These are phyloP conservation scores for Asterochloris erici DNA, from an alignment of 139 green algal genomes.

Conservation along the genomic window DNA sequence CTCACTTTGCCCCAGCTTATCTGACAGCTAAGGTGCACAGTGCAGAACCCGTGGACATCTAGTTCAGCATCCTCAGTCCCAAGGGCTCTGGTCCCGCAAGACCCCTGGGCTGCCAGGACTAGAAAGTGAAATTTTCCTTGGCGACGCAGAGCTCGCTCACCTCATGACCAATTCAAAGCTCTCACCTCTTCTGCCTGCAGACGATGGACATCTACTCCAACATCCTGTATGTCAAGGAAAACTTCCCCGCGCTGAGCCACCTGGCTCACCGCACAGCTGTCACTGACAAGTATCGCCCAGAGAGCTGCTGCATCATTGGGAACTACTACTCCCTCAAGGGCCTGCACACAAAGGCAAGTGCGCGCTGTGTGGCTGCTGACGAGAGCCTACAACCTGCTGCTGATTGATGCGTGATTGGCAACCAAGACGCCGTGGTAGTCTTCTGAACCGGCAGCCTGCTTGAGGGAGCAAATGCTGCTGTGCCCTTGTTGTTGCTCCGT, in stretches of 20 bases:
- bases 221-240: slow-evolving; percentile 93
- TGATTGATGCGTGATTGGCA: not conserved
- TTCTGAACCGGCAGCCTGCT: not conserved
- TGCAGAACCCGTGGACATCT: too few species aligned
- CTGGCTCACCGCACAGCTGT: slow-evolving; percentile 75
- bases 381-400: not conserved
- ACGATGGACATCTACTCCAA: slow-evolving; percentile 95
- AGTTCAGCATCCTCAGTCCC: too few species aligned
- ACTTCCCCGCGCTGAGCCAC: slow-evolving; percentile 65
- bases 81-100: too few species aligned
- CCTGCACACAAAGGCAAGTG: slow-evolving; percentile 39
- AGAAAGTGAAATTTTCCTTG: too few species aligned
- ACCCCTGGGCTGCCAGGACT: too few species aligned
- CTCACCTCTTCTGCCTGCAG: slow-evolving; percentile 28
- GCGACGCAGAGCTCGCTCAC: too few species aligned
- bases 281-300: slow-evolving; percentile 88
- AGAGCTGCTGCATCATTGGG: slow-evolving; percentile 93
- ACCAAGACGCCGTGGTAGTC: too few species aligned
- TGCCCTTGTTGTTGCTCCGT: not conserved
- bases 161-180: too few species aligned
- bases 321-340: slow-evolving; percentile 97
- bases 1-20: too few species aligned
- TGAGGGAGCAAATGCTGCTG: not conserved
- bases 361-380: not conserved
- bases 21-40: too few species aligned